Conservation (phyloP, 495 filamentous ascomycete species). For the Talaromyces thailandensis region DNA sequence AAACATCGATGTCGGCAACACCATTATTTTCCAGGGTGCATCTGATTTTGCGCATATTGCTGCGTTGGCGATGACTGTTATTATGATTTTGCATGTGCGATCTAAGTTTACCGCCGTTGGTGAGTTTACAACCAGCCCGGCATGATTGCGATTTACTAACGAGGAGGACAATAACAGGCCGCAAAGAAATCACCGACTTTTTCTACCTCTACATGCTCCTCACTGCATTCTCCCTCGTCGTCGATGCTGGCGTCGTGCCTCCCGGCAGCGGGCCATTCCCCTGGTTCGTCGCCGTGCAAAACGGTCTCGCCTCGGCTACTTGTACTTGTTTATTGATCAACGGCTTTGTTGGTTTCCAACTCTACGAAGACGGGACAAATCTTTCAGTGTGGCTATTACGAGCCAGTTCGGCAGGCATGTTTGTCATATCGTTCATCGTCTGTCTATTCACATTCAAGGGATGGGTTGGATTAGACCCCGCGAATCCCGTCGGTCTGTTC, state of each 20-base stretch:
- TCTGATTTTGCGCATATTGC: conserved; percentile 88
- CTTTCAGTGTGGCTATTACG: conserved; percentile 92
- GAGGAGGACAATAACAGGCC: conserved; percentile 42
- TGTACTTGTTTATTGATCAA: conserved; percentile 90
- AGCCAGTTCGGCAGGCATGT: conserved; percentile 66
- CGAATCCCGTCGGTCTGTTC: conserved; percentile 81
- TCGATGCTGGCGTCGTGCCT: conserved; percentile 90
- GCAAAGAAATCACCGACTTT: conserved; percentile 95
- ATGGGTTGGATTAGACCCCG: conserved; percentile 78
- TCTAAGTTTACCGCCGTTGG: conserved; percentile 98
- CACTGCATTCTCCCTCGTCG: conserved; percentile 77
- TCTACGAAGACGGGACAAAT: conserved; percentile 97
- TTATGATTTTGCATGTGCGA: conserved; percentile 94
- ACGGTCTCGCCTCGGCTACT: conserved; percentile 81
- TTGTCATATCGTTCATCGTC: conserved; percentile 77
- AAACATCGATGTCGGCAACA: conserved; percentile 93
- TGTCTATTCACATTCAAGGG: conserved; percentile 88
- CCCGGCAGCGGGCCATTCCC: conserved; percentile 71
- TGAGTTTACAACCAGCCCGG: conserved; percentile 33
- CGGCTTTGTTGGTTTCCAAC: conserved; percentile 96
- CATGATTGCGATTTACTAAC: not conserved
- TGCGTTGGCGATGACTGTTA: conserved; percentile 82
- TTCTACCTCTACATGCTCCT: conserved; percentile 95
- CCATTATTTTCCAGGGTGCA: conserved; percentile 93
- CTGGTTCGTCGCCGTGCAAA: conserved; percentile 86